These are phyloP conservation scores for Coemansia sp. DNA, from an alignment of 192 early-diverging fungal species.

Conservation along the genomic window DNA sequence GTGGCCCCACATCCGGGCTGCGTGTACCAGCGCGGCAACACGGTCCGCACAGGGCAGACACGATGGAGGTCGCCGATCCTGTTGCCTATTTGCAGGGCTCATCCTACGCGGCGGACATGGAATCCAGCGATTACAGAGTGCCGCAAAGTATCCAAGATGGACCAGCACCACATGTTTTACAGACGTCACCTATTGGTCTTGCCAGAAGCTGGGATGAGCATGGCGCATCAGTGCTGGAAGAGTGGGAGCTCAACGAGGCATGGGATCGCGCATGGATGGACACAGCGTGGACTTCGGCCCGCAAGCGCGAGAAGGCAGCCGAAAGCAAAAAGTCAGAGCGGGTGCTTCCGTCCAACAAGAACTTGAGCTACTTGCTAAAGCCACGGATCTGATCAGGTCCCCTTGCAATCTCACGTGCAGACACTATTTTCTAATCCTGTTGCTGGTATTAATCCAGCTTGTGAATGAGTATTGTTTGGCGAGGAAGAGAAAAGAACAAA, in stretches of 20 bases:
- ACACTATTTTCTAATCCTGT: not conserved
- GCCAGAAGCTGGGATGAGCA: slow-evolving; percentile 43
- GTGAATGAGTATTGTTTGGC: slow-evolving; percentile 1
- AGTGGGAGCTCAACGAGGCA: slow-evolving; percentile 55
- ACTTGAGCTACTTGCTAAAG: slow-evolving; percentile 49
- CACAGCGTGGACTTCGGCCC: slow-evolving; percentile 41
- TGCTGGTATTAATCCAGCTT: not conserved
- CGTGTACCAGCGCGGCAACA: slow-evolving; percentile 3
- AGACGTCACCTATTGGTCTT: slow-evolving; percentile 17
- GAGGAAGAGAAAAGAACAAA: not conserved
- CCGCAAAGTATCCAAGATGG: slow-evolving; percentile 3
- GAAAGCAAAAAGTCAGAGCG: slow-evolving; percentile 19
- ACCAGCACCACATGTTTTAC: not conserved
- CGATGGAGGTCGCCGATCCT: slow-evolving; percentile 15
- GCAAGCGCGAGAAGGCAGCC: slow-evolving; percentile 15
- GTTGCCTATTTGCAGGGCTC: slow-evolving; percentile 41
- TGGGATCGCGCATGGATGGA: slow-evolving; percentile 55
- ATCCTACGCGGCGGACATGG: slow-evolving; percentile 46
- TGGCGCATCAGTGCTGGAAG: slow-evolving; percentile 44
- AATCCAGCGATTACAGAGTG: slow-evolving; percentile 24
- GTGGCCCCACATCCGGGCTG: not conserved
- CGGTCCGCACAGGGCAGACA: not conserved
- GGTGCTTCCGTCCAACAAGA: slow-evolving; percentile 38
- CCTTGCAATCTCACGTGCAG: not conserved
- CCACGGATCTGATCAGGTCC: slow-evolving; percentile 33